A percentile compares a stretch with the other conserved stretches of the same genome.
Conservation (phyloP, 345 rosid genomes). For the Corchorus capsularis region DNA sequence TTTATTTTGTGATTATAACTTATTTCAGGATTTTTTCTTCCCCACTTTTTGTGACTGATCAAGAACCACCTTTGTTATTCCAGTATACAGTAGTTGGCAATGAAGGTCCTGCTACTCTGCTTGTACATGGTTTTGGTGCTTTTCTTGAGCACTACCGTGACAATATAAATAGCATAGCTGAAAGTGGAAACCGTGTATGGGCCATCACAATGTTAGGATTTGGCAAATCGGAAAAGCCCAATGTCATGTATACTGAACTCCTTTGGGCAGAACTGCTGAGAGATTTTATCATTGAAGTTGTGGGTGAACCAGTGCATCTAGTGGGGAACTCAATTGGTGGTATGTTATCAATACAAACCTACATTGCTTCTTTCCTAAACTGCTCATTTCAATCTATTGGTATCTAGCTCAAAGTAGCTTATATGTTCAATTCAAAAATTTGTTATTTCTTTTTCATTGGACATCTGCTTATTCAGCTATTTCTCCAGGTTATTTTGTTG, state of each 20-base stretch:
- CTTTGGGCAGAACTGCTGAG: constrained; percentile 85
- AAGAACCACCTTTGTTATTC: constrained; percentile 18
- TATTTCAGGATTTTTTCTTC: not conserved
- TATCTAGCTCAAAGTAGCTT: not conserved
- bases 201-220: constrained; percentile 78
- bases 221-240: constrained; percentile 95
- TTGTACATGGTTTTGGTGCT: constrained; percentile 97
- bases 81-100: constrained; percentile 69
- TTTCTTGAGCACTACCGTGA: constrained; percentile 87
- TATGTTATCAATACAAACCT: constrained; percentile 30
- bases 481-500: constrained; percentile 69
- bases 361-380: constrained; percentile 2
- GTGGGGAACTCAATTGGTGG: constrained; percentile 93
- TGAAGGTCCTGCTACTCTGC: constrained; percentile 71
- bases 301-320: constrained; percentile 79
- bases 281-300: constrained; percentile 77
- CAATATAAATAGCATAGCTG: constrained; percentile 54
- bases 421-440: not conserved
- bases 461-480: constrained; percentile 18
- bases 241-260: constrained; percentile 75
- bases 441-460: constrained; percentile 8
- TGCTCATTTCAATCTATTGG: not conserved
- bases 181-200: constrained; percentile 66
- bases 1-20: constrained; percentile 1
- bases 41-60: constrained; percentile 19